Base-by-base conservation (phyloP, 768 basidiomycete genomes). In the Rhodotorula paludigena region DNA sequence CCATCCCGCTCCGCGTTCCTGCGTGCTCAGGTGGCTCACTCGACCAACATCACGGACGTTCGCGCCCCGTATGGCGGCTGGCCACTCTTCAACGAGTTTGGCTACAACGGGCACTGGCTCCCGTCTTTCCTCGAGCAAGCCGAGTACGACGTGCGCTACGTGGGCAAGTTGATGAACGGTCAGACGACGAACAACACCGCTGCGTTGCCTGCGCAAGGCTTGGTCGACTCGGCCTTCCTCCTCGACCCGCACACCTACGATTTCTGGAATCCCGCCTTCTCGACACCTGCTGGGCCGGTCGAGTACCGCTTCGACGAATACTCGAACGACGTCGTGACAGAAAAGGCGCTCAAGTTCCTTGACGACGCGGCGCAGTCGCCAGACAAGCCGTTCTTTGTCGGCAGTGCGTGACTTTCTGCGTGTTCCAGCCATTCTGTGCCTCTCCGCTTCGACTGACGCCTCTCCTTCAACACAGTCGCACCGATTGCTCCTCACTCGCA, bases 81-180 rank as follows among this genome's bases (percentile, higher is more conserved):
- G 65, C 55, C 59, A 16, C 55, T 72, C n/a, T 72, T 67, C 55
- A 61, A 64, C 47, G 65, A 66, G 42, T 54, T 60, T 39, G 51
- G 68, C 23, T 63, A 63, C 56, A 67, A 66, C 30, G 10, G 11
- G 35, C 57, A 38, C 57, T 58, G 59, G 57, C 58, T 74, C 1
- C 64, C 70, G 10, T 36, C 45, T 12, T 72, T 67, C 32, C 49
- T 74, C 0, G 69, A 71, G 33, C 30, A 49, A 1, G 69, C 63
- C 1, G 69, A 70, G 7, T 74, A 68, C 59, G 25, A 14, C n/a
- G 71, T 69, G 5, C 61, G 55, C 35, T 74, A 71, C 60, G 36
- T 52, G 0, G 73, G 73, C 20, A 73, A 74, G 52, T 57, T 68
- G 30, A 74, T 74, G 73, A 72, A 71, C 30, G 73, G 65, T n/a